phyloP scores from a whole-genome alignment of 352 stramenopile species.

The Phytophthora rubi region DNA sequence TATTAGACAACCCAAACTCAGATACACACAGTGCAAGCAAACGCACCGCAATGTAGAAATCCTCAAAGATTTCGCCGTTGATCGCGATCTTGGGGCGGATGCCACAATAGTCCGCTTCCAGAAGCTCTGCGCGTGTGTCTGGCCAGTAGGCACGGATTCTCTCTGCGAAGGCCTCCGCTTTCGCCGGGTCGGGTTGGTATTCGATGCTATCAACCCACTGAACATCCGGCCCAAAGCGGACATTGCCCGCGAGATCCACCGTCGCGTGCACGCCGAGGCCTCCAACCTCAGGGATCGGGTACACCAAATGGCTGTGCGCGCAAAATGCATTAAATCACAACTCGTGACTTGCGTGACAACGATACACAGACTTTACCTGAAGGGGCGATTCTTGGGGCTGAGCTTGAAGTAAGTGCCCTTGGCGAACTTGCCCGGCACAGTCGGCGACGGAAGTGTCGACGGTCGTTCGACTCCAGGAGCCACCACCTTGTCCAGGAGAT shows the following conservation, averaged over 20 bases:
- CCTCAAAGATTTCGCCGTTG: constrained; percentile 56
- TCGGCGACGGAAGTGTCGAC: constrained; percentile 19
- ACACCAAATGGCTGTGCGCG: constrained; percentile 88
- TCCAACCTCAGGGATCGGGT: constrained; percentile 94
- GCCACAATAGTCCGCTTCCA: constrained; percentile 95
- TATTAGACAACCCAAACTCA: background rate
- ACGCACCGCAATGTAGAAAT: constrained; percentile 92
- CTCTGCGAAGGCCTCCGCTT: constrained; percentile 63
- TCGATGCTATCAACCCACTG: constrained; percentile 93
- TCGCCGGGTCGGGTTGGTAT: constrained; percentile 77
- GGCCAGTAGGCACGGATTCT: constrained; percentile 95
- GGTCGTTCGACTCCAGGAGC: constrained; percentile 1
- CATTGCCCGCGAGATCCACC: constrained; percentile 91
- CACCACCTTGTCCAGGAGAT: constrained; percentile 46
- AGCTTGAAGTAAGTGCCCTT: constrained; percentile 98
- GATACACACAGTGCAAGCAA: background rate
- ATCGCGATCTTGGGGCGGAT: constrained; percentile 94
- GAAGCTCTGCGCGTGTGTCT: constrained; percentile 64
- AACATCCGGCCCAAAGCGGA: constrained; percentile 97
- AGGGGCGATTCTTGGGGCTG: constrained; percentile 50
- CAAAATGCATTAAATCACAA: background rate
- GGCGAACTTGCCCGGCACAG: constrained; percentile 80
- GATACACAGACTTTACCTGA: constrained; percentile 45
- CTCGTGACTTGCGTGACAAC: background rate
- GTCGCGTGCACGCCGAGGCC: constrained; percentile 97